A percentile compares a stretch with the other conserved stretches of the same genome.
Conservation (phyloP, 306 rosid genomes). For the Vachellia pachyceras region DNA sequence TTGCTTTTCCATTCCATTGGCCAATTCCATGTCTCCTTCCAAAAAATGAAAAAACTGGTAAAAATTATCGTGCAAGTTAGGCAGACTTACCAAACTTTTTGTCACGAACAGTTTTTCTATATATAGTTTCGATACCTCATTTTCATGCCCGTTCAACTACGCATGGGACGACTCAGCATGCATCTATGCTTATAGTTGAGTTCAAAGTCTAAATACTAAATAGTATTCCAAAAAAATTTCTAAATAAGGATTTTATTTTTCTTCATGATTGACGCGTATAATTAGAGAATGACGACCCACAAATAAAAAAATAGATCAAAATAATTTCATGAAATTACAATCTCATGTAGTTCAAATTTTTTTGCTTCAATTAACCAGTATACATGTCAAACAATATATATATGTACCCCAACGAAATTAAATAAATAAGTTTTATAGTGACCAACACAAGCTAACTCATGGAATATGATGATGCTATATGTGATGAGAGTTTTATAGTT, state of each 20-base stretch:
- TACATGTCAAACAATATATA: background rate
- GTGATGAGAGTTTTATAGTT: background rate
- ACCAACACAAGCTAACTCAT: background rate
- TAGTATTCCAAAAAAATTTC: background rate
- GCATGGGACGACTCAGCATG: background rate
- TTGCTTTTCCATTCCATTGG: background rate
- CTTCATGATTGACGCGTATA: background rate
- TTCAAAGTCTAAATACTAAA: background rate
- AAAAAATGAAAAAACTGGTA: background rate
- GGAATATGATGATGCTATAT: background rate
- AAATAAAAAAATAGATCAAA: background rate
- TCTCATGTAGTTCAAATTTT: background rate
- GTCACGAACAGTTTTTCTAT: background rate
- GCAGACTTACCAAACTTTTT: background rate
- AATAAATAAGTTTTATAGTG: too few relatives aligned
- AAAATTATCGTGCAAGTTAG: background rate
- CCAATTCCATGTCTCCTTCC: background rate
- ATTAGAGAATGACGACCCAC: background rate
- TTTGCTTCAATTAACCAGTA: background rate
- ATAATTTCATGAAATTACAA: background rate
- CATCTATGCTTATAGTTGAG: background rate
- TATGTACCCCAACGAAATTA: background rate
- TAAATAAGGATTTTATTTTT: background rate
- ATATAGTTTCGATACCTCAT: background rate
- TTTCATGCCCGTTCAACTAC: background rate